A percentile compares a stretch with the other conserved stretches of the same genome.
These are phyloP conservation scores for Gracilariopsis chorda DNA, from an alignment of 23 red algal species.

Conservation along the genomic window DNA sequence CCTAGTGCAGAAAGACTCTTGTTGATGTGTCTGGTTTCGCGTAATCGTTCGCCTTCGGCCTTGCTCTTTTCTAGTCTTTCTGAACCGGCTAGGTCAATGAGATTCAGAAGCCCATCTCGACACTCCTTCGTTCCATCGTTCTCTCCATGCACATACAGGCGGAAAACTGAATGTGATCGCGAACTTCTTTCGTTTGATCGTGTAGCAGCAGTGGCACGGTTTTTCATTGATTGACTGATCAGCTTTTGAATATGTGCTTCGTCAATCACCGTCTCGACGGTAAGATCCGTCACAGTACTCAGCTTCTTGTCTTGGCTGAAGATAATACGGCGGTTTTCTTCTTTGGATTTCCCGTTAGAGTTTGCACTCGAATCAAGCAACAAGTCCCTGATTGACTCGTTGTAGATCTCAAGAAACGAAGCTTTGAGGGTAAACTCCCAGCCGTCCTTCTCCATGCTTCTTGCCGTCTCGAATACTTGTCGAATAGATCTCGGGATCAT, in stretches of 20 bases:
- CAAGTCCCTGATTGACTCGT: constrained; percentile 92
- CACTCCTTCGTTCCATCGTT: constrained; percentile 57
- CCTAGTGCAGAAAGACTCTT: constrained; percentile 85
- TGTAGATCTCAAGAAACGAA: constrained; percentile 98
- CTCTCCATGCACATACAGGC: constrained; percentile 79
- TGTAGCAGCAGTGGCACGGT: constrained; percentile 90
- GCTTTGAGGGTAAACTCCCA: constrained; percentile 88
- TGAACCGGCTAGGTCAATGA: constrained; percentile 95
- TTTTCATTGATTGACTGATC: constrained; percentile 53
- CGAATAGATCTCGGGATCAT: constrained; percentile 88
- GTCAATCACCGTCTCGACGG: constrained; percentile 35
- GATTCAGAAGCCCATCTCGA: constrained; percentile 76
- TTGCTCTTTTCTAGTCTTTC: constrained; percentile 76
- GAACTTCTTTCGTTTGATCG: constrained; percentile 80
- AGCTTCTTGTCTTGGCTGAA: constrained; percentile 47
- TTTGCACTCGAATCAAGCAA: constrained; percentile 27
- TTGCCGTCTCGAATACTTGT: constrained; percentile 85
- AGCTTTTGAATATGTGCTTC: constrained; percentile 67
- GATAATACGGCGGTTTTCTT: constrained; percentile 15
- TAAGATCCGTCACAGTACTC: constrained; percentile 70
- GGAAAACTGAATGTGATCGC: constrained; percentile 93
- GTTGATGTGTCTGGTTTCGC: constrained; percentile 94
- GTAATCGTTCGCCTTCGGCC: constrained; percentile 76
- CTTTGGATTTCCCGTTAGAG: neutral
- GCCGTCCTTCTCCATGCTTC: constrained; percentile 66